Evolutionary conservation across 2,329 filamentous ascomycete species (phyloP).

Genomic region (Curvularia sp.): DNA sequence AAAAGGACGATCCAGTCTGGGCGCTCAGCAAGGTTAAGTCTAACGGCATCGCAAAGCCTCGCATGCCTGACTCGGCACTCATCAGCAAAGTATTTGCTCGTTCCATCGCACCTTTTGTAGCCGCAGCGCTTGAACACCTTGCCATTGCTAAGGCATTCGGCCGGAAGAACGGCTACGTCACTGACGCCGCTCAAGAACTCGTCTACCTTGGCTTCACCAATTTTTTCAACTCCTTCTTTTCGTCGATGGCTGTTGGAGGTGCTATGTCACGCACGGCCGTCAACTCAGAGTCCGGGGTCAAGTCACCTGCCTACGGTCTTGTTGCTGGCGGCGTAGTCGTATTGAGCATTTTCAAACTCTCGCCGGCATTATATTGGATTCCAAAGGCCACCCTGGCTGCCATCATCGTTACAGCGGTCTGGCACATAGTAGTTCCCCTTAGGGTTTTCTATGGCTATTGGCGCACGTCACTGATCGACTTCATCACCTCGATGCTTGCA

Average conservation of each 20-base stretch:
- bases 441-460: constrained; percentile 69
- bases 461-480: constrained; percentile 69
- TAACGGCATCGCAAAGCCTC: constrained; percentile 61
- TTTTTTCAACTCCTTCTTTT: constrained; percentile 70
- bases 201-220: constrained; percentile 69
- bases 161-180: constrained; percentile 66
- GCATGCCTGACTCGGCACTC: constrained; percentile 56
- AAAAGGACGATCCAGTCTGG: constrained; percentile 59
- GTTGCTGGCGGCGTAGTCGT: constrained; percentile 68
- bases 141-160: constrained; percentile 70
- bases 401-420: constrained; percentile 71
- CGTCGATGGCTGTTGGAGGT: constrained; percentile 69
- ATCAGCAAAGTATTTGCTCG: constrained; percentile 62
- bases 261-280: constrained; percentile 73
- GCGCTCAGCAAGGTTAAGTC: constrained; percentile 65
- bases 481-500: constrained; percentile 67
- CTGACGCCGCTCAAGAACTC: constrained; percentile 70
- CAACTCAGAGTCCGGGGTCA: constrained; percentile 69
- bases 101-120: constrained; percentile 67
- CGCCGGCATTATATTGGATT: constrained; percentile 70
- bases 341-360: constrained; percentile 67
- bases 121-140: constrained; percentile 67
- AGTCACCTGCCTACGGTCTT: constrained; percentile 66
- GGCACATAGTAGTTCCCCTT: constrained; percentile 66
- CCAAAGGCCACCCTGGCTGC: constrained; percentile 69